Base-by-base conservation (phyloP, 2,329 filamentous ascomycete genomes). In the Calcarisporium arbuscula region DNA sequence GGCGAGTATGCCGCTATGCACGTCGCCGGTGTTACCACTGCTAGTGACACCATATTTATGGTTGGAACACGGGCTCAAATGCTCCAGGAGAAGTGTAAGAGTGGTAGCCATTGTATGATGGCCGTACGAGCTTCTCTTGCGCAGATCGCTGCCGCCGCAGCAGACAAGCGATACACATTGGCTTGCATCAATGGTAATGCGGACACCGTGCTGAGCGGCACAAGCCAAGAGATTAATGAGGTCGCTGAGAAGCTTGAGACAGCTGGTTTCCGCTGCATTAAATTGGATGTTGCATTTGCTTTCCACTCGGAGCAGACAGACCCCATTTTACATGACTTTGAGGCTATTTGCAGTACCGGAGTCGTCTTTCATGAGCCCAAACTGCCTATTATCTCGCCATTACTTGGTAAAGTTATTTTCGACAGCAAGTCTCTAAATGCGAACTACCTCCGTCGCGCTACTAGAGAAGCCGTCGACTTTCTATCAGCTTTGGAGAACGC, bases 171-270 rank as follows among this genome's bases (percentile, higher is more conserved):
- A 1, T 55, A 61, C 26, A 56, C 61, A 34, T 36, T 46, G 5
- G 43, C 80, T 2, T 86, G 82, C 56, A 67, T 81, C 50, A 86
- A 86, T 49, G 70, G 72, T 0, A 72, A 72, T 0, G 61, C 69
- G 23, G 74, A 80, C 48, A 80, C 72, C 20, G 79, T 84, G 5
- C 26, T 52, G 8, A 47, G 46, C n/a, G 50, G 49, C 0, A 30
- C 36, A 1, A 37, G 39, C 8, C 33, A 40, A 0, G 38, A 45
- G 3, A 36, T 52, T 1, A 27, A 35, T 5, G 28, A 23, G 5
- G 17, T 45, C 10, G 16, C 17, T 6, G 19, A 23, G 5, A 15
- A 21, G 21, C 29, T 42, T 9, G 29, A 36, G 16, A 25, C n/a
- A 11, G 34, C n/a, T 4, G 44, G 42, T 5, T 30, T 37, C 52